Conservation (phyloP, 257 asterid genomes). For the Nicotiana obtusifolia region DNA sequence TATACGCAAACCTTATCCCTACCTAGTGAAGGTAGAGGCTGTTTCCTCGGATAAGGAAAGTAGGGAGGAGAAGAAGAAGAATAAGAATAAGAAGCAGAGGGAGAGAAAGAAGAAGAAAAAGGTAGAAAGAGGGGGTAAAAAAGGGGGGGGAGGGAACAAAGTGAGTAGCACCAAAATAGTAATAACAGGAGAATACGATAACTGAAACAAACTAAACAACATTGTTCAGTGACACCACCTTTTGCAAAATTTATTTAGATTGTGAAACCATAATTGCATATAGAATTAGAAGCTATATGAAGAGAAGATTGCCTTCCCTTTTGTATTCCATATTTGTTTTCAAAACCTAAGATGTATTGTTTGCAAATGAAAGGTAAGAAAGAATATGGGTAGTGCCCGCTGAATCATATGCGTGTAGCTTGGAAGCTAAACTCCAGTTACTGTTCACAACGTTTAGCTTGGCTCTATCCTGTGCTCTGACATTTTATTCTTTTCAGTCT, state of each 20-base stretch:
- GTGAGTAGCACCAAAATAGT: no score
- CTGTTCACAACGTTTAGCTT: neutral
- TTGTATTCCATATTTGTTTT: neutral
- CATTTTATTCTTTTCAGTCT: conserved; percentile 35
- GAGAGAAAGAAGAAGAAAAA: no score
- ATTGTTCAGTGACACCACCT: neutral
- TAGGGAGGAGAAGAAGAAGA: no score
- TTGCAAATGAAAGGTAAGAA: neutral
- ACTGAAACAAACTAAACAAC: no score
- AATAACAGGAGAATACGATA: no score
- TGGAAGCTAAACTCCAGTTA: neutral
- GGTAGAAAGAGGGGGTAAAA: no score
- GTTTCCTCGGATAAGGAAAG: no score
- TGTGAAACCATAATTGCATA: neutral
- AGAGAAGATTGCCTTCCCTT: neutral
- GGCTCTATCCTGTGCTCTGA: conserved; percentile 4
- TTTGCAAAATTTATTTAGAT: neutral
- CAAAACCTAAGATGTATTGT: neutral
- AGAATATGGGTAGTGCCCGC: neutral
- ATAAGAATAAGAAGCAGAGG: no score
- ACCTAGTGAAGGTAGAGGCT: no score
- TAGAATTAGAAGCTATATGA: neutral
- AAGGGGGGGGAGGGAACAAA: no score
- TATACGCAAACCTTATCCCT: no score
- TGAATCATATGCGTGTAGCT: neutral